Evolutionary conservation across 139 green algal genomes (phyloP), one percentile per base, ranked within the genome.

Genomic region (Gonium pectorale): DNA sequence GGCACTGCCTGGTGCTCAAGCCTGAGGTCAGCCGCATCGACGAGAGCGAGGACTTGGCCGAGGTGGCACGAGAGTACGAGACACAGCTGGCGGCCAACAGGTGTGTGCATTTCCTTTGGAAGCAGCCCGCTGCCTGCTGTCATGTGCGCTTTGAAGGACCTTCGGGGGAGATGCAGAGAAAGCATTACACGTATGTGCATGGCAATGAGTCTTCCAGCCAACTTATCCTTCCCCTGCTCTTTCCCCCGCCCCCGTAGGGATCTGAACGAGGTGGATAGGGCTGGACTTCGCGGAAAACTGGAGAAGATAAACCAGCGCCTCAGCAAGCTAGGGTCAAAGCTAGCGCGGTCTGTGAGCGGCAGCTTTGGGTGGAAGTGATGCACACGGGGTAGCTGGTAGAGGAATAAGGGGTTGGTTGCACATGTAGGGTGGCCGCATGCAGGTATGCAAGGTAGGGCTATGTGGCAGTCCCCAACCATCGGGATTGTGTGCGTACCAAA

Each of bases 1-100:
- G 67, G 37, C 59, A 85, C 67, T 80, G 67, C 44, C 63, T 90
- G 54, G 80, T 90, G 73, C 80, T 90, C 44, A 87, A 87, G 73
- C 86, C 86, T 1, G 31, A n/a, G 1, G 46, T 79, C 38, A 67
- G 79, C 40, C 66, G 74, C 22, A 79, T 90, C 31, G 86, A 90
- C 49, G 86, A 90, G 73, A 67, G 66, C 52, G 86, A 90, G 54
- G 86, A 87, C 64, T 74, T 90, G 40, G 59, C 44, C 22, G 62
- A 73, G 80, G 72, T 90, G 56, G 72, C 68, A 19, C 43, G 46
- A 3, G 86, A 90, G 80, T 69, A 83, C 35, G 54, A 78, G 69
- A 46, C 59, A 29, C 85, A 89, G 78, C 63, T 88, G 19, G 31
- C 63, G 1, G 46, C 59, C 5, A 81, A 87, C 70, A 80, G 68